These are phyloP conservation scores for Aspergillus brunneoviolaceus DNA, from an alignment of 2,329 filamentous ascomycete genomes.

Conservation along the genomic window DNA sequence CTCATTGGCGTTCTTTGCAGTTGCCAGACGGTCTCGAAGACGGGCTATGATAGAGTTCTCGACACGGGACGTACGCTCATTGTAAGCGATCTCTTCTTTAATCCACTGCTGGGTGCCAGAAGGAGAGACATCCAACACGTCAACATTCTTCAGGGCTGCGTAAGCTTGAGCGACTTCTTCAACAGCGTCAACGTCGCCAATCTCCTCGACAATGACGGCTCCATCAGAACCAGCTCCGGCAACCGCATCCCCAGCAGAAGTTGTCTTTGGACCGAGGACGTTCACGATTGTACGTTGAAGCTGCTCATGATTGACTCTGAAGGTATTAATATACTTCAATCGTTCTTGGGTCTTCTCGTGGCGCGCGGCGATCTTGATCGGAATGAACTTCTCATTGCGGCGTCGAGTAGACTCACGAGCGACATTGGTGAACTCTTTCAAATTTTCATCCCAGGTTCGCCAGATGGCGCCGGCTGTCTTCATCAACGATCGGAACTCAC, in stretches of 20 bases:
- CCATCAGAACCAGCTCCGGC: constrained; percentile 52
- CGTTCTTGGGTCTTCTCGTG: constrained; percentile 88
- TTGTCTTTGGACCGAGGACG: constrained; percentile 78
- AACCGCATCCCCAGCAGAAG: constrained; percentile 52
- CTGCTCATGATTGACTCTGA: constrained; percentile 96
- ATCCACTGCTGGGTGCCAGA: constrained; percentile 92
- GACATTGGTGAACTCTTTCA: constrained; percentile 97
- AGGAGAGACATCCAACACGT: constrained; percentile 85
- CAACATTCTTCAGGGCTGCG: constrained; percentile 88
- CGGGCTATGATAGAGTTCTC: constrained; percentile 98
- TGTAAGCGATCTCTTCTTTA: constrained; percentile 92
- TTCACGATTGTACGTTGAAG: constrained; percentile 94
- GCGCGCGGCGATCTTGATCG: constrained; percentile 89
- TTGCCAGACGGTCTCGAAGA: constrained; percentile 86
- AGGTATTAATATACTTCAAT: constrained; percentile 89
- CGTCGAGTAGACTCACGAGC: constrained; percentile 91
- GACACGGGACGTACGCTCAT: constrained; percentile 92
- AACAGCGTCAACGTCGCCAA: constrained; percentile 94
- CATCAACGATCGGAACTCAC: constrained; percentile 86
- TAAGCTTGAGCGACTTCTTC: constrained; percentile 95
- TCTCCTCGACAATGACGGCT: constrained; percentile 79
- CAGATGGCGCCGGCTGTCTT: constrained; percentile 81
- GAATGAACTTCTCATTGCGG: constrained; percentile 96
- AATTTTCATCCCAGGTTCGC: constrained; percentile 88
- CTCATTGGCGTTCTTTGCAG: constrained; percentile 95